Evolutionary conservation across 345 rosid species (phyloP), one percentile per base, ranked within the genome.

Genomic region (Aethionema arabicum): DNA sequence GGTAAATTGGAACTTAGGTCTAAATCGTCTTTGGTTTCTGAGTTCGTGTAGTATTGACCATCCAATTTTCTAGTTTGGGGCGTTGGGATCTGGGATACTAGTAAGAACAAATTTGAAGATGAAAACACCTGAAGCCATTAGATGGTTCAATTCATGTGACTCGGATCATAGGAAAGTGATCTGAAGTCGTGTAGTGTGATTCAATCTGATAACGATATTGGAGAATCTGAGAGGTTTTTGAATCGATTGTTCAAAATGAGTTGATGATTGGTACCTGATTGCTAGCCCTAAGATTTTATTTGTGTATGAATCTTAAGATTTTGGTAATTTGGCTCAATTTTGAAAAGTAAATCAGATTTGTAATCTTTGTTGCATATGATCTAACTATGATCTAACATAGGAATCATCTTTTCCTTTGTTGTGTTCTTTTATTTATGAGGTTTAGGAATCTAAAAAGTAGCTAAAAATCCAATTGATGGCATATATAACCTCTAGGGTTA

Each of bases 1-100:
- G 51, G 32, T 58, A 14, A 14, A 7, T 9, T 30, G 5, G 7
- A 2, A 11, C 7, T 35, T 8, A 3, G 48, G 41, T 30, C 32
- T 8, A 49, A 61, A 15, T 37, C 40, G n/a, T 5, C 8, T 35
- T 8, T 5, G 1, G 38, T 5, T 35, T 35, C 1, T 35, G 38
- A 0, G 8, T 8, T 35, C 38, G 38, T 35, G 7, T 35, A 35
- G 38, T 35, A 1, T 35, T 35, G 8, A 35, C 38, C 4, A 5
- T 35, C 4, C 35, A 14, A 66, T 43, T 13, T 55, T 70, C 67
- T 7, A 1, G 56, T 54, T 62, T 69, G 27, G 27, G 27, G 27
- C 27, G 27, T 46, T 14, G 11, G 50, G 62, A 69, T 69, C 73
- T 69, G 51, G 6, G 5, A 41, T n/a, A 35, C 38, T 35, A 8